phyloP scores from a whole-genome alignment of 2,329 filamentous ascomycete genomes.

The Exophiala dermatitidis region DNA sequence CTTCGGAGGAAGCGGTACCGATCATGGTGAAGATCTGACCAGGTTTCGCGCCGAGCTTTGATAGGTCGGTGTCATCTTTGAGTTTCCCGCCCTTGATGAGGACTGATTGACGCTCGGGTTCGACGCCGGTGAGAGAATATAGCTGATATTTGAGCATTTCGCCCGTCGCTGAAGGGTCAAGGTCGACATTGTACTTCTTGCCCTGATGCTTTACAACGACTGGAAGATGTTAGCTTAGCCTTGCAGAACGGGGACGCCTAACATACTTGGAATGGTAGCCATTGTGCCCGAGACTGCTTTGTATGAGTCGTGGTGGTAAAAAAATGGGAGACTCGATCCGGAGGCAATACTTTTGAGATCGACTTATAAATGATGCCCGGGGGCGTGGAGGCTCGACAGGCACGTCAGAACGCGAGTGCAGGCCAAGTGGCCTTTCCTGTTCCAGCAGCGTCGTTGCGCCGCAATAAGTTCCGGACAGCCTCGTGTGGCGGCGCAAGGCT shows the following conservation, averaged over 20 bases:
- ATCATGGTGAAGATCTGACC: conserved; percentile 93
- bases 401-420: not conserved
- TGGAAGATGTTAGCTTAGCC: conserved; percentile 33
- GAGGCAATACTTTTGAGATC: conserved; percentile 10
- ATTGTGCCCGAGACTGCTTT: conserved; percentile 35
- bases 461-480: not conserved
- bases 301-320: not conserved
- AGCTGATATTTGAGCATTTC: conserved; percentile 94
- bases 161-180: conserved; percentile 75
- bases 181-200: conserved; percentile 89
- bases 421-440: not conserved
- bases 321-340: not conserved
- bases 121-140: conserved; percentile 89
- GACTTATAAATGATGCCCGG: not conserved
- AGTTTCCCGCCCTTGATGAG: conserved; percentile 88
- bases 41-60: conserved; percentile 74
- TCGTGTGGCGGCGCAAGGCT: not conserved
- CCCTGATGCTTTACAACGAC: conserved; percentile 92
- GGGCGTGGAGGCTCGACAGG: not conserved
- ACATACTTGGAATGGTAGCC: conserved; percentile 51
- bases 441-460: not conserved
- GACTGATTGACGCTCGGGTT: conserved; percentile 93
- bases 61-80: conserved; percentile 87
- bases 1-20: conserved; percentile 63
- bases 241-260: conserved; percentile 1